Evolutionary conservation across 1,284 basidiomycete species (phyloP).

Genomic region (Sutorius eximius): DNA sequence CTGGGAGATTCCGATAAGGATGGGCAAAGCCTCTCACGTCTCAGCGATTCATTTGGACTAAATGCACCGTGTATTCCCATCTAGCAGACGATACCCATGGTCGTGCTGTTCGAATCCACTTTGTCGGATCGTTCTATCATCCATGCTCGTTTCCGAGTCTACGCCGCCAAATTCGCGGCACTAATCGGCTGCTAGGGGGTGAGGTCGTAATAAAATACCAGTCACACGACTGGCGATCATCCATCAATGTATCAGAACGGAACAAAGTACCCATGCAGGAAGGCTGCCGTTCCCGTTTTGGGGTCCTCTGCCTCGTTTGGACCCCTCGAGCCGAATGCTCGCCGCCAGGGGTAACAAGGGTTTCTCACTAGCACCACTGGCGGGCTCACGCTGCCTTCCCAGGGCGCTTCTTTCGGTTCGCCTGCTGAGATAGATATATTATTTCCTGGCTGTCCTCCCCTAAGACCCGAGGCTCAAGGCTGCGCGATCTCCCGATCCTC

Average conservation of each 20-base stretch:
- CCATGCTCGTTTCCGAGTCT: background rate
- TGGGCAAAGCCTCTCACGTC: background rate
- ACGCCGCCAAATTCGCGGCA: background rate
- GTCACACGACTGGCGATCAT: conserved; percentile 2
- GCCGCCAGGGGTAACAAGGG: background rate
- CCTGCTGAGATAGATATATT: background rate
- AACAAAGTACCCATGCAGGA: background rate
- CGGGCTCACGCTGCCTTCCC: background rate
- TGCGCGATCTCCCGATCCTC: background rate
- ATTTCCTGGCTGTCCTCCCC: conserved; percentile 5
- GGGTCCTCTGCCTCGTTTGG: background rate
- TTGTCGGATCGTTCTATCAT: background rate
- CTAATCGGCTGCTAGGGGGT: too few species aligned
- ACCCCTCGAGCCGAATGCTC: background rate
- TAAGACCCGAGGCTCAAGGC: too few species aligned
- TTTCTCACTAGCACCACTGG: too few species aligned
- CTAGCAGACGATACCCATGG: background rate
- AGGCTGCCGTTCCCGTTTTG: background rate
- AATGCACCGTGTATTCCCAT: background rate
- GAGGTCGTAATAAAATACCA: background rate
- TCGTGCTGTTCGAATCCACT: background rate
- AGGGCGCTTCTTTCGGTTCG: background rate
- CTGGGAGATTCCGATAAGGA: background rate
- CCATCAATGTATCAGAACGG: background rate
- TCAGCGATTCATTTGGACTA: background rate